A percentile compares a stretch with the other conserved stretches of the same genome.
Evolutionary conservation across 2,329 filamentous ascomycete species (phyloP).

Genomic region (Sporothrix protearum): DNA sequence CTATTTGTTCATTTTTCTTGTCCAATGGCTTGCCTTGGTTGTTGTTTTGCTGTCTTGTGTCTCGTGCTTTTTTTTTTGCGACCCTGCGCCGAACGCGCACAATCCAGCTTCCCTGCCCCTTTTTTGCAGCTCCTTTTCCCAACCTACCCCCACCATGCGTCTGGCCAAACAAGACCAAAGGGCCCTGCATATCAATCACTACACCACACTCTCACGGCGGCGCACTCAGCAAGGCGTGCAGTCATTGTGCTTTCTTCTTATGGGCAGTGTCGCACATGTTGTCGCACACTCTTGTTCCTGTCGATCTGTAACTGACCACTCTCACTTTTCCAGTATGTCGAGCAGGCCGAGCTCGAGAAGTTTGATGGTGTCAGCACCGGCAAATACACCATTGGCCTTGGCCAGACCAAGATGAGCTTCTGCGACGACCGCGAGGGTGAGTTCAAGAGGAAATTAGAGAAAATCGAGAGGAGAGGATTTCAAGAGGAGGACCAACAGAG

Average conservation of each 20-base stretch:
- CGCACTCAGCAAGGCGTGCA: not conserved
- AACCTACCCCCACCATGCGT: conserved; percentile 16
- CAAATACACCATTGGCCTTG: conserved; percentile 88
- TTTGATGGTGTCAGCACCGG: conserved; percentile 78
- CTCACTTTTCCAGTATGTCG: conserved; percentile 62
- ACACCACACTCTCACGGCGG: not conserved
- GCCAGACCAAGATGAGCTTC: conserved; percentile 90
- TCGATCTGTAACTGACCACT: not conserved
- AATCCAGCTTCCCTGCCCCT: not conserved
- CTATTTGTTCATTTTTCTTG: not conserved
- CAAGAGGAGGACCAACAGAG: too few relatives aligned
- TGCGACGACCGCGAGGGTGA: conserved; percentile 84
- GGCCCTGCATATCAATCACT: conserved; percentile 11
- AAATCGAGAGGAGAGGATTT: too few relatives aligned
- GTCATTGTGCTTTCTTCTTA: too few relatives aligned
- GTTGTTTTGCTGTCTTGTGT: not conserved
- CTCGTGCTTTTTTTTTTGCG: conserved; percentile 6
- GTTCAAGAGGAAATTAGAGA: conserved; percentile 29
- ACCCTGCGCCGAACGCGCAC: not conserved
- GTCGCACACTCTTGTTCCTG: not conserved
- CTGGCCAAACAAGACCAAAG: not conserved
- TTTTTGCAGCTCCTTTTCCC: conserved; percentile 2
- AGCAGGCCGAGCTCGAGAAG: conserved; percentile 78
- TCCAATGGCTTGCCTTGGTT: not conserved
- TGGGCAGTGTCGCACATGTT: not conserved